Conservation (phyloP, 75 land plant species). For the Sequoia sempervirens region DNA sequence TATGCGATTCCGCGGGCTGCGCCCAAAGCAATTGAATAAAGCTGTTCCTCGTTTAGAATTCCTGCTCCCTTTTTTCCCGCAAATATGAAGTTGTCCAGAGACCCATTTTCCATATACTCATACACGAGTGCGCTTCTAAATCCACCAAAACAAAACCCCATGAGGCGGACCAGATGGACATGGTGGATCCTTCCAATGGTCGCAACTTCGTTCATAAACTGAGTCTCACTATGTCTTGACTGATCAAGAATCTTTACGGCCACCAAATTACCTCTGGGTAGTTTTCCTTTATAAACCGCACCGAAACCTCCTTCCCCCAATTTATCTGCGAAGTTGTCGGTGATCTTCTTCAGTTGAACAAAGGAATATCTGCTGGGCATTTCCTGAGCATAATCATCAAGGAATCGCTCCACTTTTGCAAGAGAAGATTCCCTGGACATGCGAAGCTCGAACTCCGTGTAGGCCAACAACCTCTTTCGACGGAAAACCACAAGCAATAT, state of each 20-base stretch:
- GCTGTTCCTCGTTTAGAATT: conserved; percentile 15
- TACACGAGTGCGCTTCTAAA: too few relatives aligned
- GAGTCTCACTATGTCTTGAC: too few relatives aligned
- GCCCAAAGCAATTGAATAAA: conserved; percentile 11
- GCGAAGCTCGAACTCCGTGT: not conserved
- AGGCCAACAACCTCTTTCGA: not conserved
- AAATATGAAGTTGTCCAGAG: not conserved
- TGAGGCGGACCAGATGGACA: too few relatives aligned
- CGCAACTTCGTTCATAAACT: too few relatives aligned
- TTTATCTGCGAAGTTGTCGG: not conserved
- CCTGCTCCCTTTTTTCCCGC: conserved; percentile 3
- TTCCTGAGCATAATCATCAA: not conserved
- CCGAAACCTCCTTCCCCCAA: too few relatives aligned
- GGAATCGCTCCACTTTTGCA: too few relatives aligned
- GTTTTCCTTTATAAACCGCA: too few relatives aligned
- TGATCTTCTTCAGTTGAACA: too few relatives aligned
- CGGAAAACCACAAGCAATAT: not conserved
- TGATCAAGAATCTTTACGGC: too few relatives aligned
- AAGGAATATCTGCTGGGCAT: not conserved
- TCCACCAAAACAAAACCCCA: too few relatives aligned
- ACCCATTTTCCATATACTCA: conserved; percentile 23
- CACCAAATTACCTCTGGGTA: too few relatives aligned
- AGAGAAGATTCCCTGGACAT: not conserved
- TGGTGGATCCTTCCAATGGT: too few relatives aligned
- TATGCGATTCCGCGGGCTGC: conserved; percentile 49